A percentile compares a stretch with the other conserved stretches of the same genome.
Conservation (phyloP, 352 stramenopile species). For the Phytophthora agathidicida region DNA sequence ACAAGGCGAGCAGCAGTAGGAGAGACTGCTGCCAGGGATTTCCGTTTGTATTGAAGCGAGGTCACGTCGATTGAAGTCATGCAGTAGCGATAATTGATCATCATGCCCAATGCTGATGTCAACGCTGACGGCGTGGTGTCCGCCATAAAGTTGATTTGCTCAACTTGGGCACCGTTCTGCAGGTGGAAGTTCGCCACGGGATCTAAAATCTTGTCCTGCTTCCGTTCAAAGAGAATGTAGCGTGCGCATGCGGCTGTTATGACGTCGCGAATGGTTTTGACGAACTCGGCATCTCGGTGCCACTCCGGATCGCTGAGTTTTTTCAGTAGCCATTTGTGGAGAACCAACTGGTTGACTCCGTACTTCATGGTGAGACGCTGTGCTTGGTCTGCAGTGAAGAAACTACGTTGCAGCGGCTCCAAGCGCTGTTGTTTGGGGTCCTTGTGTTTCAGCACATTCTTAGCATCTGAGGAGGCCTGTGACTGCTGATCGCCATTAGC, state of each 20-base stretch:
- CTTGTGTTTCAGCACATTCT: constrained; percentile 25
- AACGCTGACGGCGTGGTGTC: constrained; percentile 62
- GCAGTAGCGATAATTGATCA: constrained; percentile 91
- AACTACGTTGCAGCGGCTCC: constrained; percentile 39
- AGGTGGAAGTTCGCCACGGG: constrained; percentile 87
- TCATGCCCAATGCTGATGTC: constrained; percentile 61
- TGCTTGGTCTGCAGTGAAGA: constrained; percentile 59
- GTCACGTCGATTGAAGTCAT: constrained; percentile 82
- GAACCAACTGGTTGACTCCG: constrained; percentile 53
- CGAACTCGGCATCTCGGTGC: constrained; percentile 54
- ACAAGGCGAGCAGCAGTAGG: constrained; percentile 60
- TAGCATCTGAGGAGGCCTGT: constrained; percentile 12
- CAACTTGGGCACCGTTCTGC: constrained; percentile 85
- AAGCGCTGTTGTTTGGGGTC: constrained; percentile 14
- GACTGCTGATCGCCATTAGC: constrained; percentile 29
- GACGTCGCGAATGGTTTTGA: constrained; percentile 54
- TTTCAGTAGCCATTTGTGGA: constrained; percentile 78
- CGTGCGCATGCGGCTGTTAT: constrained; percentile 64
- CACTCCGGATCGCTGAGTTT: constrained; percentile 53
- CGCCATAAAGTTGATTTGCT: constrained; percentile 85
- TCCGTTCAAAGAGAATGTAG: constrained; percentile 85
- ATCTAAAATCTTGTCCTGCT: constrained; percentile 81
- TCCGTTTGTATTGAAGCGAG: constrained; percentile 81
- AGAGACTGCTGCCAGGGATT: constrained; percentile 69
- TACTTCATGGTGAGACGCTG: constrained; percentile 65